These are phyloP conservation scores for Sanghuangporus sanghuang DNA, from an alignment of 1,284 basidiomycete species.

Conservation along the genomic window DNA sequence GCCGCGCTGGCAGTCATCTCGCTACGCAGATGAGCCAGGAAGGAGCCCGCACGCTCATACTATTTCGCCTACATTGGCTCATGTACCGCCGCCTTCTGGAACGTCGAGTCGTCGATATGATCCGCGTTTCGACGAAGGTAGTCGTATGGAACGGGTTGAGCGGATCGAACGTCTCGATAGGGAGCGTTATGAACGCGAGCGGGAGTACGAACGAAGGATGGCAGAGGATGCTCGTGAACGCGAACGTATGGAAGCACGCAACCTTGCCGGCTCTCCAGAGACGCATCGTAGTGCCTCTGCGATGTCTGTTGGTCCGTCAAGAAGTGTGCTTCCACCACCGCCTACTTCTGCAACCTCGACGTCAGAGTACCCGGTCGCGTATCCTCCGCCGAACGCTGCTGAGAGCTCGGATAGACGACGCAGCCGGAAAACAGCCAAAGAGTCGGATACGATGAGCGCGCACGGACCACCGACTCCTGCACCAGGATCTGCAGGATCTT, in stretches of 20 bases:
- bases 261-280: slow-evolving; percentile 8
- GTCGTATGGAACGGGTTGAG: slow-evolving; percentile 11
- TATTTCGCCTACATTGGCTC: slow-evolving; percentile 19
- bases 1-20: slow-evolving; percentile 35
- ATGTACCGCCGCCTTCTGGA: slow-evolving; percentile 18
- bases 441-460: slow-evolving; percentile 6
- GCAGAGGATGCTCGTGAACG: slow-evolving; percentile 2
- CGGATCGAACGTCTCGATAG: slow-evolving; percentile 19
- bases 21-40: slow-evolving; percentile 42
- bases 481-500: slow-evolving; percentile 7
- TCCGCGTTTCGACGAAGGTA: slow-evolving; percentile 29
- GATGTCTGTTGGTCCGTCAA: background rate
- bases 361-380: slow-evolving; percentile 3
- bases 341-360: slow-evolving; percentile 2
- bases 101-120: slow-evolving; percentile 29
- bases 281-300: slow-evolving; percentile 5
- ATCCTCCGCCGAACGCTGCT: background rate
- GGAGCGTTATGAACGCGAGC: slow-evolving; percentile 27
- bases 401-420: slow-evolving; percentile 7
- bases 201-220: slow-evolving; percentile 18
- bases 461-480: slow-evolving; percentile 12
- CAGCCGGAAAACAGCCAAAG: slow-evolving; percentile 7
- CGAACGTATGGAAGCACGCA: slow-evolving; percentile 4
- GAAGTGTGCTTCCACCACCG: slow-evolving; percentile 1
- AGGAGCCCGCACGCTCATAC: slow-evolving; percentile 32